These are phyloP conservation scores for Torulaspora pretoriensis DNA, from an alignment of 1,139 yeast genomes.

Conservation along the genomic window DNA sequence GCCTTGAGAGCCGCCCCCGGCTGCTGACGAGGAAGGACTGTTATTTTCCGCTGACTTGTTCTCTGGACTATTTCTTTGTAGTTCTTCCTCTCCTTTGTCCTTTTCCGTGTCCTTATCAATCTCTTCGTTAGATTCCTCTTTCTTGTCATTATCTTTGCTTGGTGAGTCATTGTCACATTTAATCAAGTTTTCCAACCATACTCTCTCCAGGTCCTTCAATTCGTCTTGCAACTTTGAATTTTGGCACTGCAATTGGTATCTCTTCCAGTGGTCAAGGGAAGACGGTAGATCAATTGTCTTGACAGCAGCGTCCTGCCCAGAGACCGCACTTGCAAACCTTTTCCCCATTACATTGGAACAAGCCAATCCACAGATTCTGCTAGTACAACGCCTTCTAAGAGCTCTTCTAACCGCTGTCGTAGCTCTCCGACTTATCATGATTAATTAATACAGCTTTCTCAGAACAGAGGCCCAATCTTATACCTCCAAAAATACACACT, in stretches of 20 bases:
- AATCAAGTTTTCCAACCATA: conserved; percentile 15
- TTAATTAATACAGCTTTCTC: not conserved
- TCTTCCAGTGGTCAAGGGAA: conserved; percentile 19
- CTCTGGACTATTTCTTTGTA: conserved; percentile 9
- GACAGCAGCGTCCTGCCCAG: not conserved
- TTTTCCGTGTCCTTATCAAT: conserved; percentile 14
- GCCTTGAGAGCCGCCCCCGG: conserved; percentile 4
- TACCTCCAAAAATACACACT: not conserved
- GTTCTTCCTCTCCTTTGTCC: conserved; percentile 7
- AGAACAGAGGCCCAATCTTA: not conserved
- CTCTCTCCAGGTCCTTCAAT: conserved; percentile 18
- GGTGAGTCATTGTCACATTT: conserved; percentile 7
- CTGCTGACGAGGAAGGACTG: conserved; percentile 8
- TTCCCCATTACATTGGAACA: not conserved
- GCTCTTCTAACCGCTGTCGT: conserved; percentile 9
- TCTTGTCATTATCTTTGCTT: conserved; percentile 7
- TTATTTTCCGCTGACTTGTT: conserved; percentile 1
- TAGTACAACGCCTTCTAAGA: conserved; percentile 5
- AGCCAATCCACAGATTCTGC: not conserved
- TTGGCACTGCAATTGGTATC: conserved; percentile 17
- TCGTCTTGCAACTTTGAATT: conserved; percentile 14
- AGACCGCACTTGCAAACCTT: conserved; percentile 15
- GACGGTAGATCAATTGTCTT: conserved; percentile 2
- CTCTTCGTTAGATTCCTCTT: conserved; percentile 10
- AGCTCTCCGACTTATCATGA: conserved; percentile 11